phyloP scores from a whole-genome alignment of 1,284 basidiomycete genomes.

The Trametes sp. region DNA sequence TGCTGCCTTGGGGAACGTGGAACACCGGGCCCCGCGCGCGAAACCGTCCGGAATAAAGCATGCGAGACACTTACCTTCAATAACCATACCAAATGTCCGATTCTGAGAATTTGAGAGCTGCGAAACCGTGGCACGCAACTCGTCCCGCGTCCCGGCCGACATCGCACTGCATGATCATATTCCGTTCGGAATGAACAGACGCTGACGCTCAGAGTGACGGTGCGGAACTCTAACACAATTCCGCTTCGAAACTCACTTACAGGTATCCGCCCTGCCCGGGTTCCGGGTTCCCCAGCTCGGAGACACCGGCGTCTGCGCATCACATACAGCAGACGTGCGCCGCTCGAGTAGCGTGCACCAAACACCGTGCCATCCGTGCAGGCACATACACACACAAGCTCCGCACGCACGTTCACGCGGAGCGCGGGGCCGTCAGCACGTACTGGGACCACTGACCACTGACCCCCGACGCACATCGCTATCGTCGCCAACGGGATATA shows the following conservation, averaged over 20 bases:
- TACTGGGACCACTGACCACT: not conserved
- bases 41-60: not conserved
- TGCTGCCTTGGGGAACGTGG: not conserved
- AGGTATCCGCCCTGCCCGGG: not conserved
- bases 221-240: not conserved
- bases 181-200: not conserved
- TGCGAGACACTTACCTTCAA: not conserved
- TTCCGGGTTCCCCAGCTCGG: not conserved
- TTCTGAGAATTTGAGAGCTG: not conserved
- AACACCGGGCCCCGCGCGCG: constrained; percentile 1
- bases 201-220: not conserved
- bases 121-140: not conserved
- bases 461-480: not conserved
- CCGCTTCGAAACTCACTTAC: not conserved
- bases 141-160: not conserved
- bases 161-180: not conserved
- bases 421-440: constrained; percentile 10
- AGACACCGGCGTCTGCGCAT: not conserved
- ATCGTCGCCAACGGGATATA: not conserved
- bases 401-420: constrained; percentile 13
- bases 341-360: not conserved
- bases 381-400: not conserved
- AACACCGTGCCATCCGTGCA: not conserved
- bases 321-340: not conserved
- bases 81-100: constrained; percentile 2